phyloP scores from a whole-genome alignment of 2,329 filamentous ascomycete species.

The Cladosporium sp. region DNA sequence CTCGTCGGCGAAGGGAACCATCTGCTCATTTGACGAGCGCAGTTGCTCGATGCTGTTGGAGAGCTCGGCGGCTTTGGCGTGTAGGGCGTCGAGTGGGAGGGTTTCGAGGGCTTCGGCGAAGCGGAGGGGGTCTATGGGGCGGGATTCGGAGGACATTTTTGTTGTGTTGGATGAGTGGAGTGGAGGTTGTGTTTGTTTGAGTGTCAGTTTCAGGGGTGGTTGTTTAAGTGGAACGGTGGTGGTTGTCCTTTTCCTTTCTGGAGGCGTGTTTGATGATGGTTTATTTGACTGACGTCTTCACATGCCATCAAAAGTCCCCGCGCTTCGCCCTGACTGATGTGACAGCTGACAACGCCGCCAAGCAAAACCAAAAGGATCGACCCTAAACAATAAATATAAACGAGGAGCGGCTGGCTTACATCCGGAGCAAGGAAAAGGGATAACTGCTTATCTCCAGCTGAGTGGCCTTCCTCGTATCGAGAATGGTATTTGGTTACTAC shows the following conservation, averaged over 20 bases:
- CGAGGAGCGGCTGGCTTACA: neutral
- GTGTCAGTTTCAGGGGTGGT: neutral
- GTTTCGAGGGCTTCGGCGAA: slow-evolving; percentile 62
- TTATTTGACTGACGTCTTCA: neutral
- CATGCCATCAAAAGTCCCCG: slow-evolving; percentile 1
- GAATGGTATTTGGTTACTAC: slow-evolving; percentile 42
- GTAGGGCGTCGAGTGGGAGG: slow-evolving; percentile 66
- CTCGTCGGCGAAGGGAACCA: slow-evolving; percentile 66
- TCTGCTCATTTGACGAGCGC: slow-evolving; percentile 71
- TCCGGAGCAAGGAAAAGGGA: neutral
- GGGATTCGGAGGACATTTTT: slow-evolving; percentile 27
- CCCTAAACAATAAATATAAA: slow-evolving; percentile 2
- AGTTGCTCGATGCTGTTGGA: slow-evolving; percentile 75
- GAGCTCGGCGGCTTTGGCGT: slow-evolving; percentile 74
- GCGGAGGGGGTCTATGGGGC: slow-evolving; percentile 36
- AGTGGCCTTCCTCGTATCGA: neutral
- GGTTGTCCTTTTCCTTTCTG: neutral
- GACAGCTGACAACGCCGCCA: no score
- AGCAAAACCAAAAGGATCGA: neutral
- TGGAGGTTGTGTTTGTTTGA: neutral
- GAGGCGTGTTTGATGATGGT: neutral
- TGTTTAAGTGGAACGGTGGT: neutral
- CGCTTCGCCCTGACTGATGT: neutral
- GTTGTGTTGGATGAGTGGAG: neutral
- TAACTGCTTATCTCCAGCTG: neutral